Base-by-base conservation (phyloP, 75 land plant genomes). In the Cunninghamia lanceolata region DNA sequence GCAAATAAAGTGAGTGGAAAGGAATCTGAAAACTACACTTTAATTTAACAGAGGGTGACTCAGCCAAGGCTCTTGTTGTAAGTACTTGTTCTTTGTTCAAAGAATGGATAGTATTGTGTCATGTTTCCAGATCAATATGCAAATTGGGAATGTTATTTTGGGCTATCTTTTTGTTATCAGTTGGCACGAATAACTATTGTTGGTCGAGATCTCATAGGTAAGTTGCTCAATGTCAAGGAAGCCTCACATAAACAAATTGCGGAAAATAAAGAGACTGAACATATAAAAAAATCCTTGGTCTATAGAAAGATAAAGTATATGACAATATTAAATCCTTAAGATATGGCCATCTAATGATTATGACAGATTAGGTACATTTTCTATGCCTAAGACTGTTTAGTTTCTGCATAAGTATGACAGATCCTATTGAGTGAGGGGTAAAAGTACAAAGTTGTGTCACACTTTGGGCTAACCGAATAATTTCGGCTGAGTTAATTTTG, bases 331-430 rank as follows among this genome's bases (percentile, higher is more conserved):
- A 96, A 82, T 88, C 94, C 3, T n/a, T 84, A 40, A 92, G 99
- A 90, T 98, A 98, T 90, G 99, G 99, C n/a, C 99, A 98, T 83
- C 86, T 96, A 46, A 98, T 98, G 99, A 96, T 98, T 6, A 98
- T 98, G 99, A 96, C 96, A 43, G 99, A 98, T 90, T 97, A 98
- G 99, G 99, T 96, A 85, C 30, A 68, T 70, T 34, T 3, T n/a
- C 17, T 30, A 13, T 45, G n/a, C 3, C 32, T 19, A 82, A 7
- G 9, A 39, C 30, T 82, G 53, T 45, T 19, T 82, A 38, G 15
- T 82, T 82, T 82, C 53, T 46, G n/a, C 40, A 5, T 47, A 30
- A 82, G 6, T 47, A 25, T 82, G 83, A 32, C 19, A 38, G 19
- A 45, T 43, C 8, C 2, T 28, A 32, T 82, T 14, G 28, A 50